phyloP scores from a whole-genome alignment of 2,329 filamentous ascomycete genomes.

The Cladophialophora immunda region DNA sequence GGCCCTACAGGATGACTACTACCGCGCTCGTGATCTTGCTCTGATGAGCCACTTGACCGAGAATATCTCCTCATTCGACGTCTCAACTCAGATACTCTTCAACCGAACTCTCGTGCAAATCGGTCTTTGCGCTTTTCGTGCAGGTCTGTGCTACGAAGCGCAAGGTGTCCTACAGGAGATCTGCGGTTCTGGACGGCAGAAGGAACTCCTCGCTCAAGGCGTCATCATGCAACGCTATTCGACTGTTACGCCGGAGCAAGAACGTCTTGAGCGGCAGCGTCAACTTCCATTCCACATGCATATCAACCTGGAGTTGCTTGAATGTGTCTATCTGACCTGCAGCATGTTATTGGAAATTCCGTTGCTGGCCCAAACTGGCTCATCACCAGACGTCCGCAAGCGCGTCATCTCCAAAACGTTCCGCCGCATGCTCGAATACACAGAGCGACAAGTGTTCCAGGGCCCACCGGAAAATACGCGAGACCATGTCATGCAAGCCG shows the following conservation, averaged over 20 bases:
- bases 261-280: constrained; percentile 94
- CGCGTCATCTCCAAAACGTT: constrained; percentile 99
- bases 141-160: constrained; percentile 94
- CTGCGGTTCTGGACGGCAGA: constrained; percentile 95
- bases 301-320: constrained; percentile 97
- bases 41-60: constrained; percentile 99
- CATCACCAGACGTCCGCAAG: constrained; percentile 96
- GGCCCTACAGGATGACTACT: constrained; percentile 96
- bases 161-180: constrained; percentile 98
- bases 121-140: constrained; percentile 96
- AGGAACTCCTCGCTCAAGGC: constrained; percentile 96
- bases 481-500: constrained; percentile 99
- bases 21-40: constrained; percentile 98
- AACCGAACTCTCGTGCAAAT: constrained; percentile 98
- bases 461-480: constrained; percentile 98
- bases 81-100: constrained; percentile 97
- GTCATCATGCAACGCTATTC: constrained; percentile 98
- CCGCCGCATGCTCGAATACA: constrained; percentile 98
- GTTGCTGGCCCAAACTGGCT: constrained; percentile 93
- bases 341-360: constrained; percentile 99
- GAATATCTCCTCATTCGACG: constrained; percentile 94
- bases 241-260: constrained; percentile 96
- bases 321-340: constrained; percentile 98
- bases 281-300: constrained; percentile 99
- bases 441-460: constrained; percentile 98